Base-by-base conservation (phyloP, 768 basidiomycete genomes). In the Leccinum subtestaceum region DNA sequence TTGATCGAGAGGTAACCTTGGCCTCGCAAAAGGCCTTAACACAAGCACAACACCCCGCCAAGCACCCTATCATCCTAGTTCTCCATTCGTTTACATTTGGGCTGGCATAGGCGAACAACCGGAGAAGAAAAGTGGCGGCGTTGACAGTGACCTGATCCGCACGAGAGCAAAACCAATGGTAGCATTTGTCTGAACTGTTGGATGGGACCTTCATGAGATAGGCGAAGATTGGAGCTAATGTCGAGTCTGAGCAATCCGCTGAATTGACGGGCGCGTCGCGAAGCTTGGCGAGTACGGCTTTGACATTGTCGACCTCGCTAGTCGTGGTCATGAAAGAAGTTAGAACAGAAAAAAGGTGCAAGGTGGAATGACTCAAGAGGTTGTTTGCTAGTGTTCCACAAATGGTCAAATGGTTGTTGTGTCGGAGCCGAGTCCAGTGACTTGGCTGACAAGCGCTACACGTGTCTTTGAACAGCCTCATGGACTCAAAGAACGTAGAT, bases 131-230 rank as follows among this genome's bases (percentile, higher is more conserved):
- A 0, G 85, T 86, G 0, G 95, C 92, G 2, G 87, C 84, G 58
- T 84, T 87, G 9, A 80, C 71, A 0, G 82, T 85, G 34, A 83
- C 74, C 9, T 78, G 69, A 32, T 81, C 75, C 4, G 86, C 87
- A 38, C 80, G 79, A 29, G 75, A 70, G 71, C 95, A 97, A 70
- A 89, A 95, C 92, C 93, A 95, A 66, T 97, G 94, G 55, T 81
- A 59, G 31, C 60, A 61, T 32, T 75, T 71, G 52, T 79, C 78
- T 47, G 70, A 68, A 32, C 73, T 62, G 49, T 71, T 69, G 52
- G 75, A 72, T 4, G 77, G 74, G 0, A 79, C 74, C 19, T 70
- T 73, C 73, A 88, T 80, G 10, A 91, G 74, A 67, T 84, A 82
- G 12, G 70, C 71, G 67, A 80, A 87, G 45, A 89, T 70, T 3